Base-by-base conservation (phyloP, 352 stramenopile genomes). In the Phytophthora pini region DNA sequence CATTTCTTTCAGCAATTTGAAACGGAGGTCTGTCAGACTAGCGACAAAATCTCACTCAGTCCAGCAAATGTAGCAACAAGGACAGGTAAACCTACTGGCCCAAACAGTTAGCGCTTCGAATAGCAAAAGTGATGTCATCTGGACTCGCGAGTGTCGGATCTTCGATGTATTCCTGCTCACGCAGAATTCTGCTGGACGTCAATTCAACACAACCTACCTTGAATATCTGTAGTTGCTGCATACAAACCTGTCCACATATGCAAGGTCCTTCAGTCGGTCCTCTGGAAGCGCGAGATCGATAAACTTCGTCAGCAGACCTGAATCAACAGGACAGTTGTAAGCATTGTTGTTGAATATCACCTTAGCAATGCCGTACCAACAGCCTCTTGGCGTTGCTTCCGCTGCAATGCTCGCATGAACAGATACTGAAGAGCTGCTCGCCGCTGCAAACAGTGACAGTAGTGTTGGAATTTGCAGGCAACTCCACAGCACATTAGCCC, bases 401-500 rank as follows among this genome's bases (percentile, higher is more conserved):
- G 45, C 12, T 72, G 63, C 11, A 88, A 27, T 20, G 71, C 68
- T 8, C 73, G 68, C 3, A 64, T 60, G 56, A 87, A 88, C 15
- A 87, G 49, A 47, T 77, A 87, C 27, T 82, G 72, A 27, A 84
- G 67, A 24, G 79, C 79, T 41, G 83, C 65, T 65, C 79, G 70
- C 50, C 70, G 57, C 76, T 84, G 50, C 13, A 56, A 38, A 61
- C 12, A 43, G 40, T n/a, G 27, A 47, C 9, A 45, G 5, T 12
- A n/a, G 11, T 40, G 1, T 22, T 12, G 17, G 29, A 27, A 12
- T 36, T 9, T 29, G 20, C 2, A 32, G 13, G 12, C 34, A 12
- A 20, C 1, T 4, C 22, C n/a, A 7, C 36, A 57, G 32, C 34
- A 40, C 22, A 15, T 29, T 2, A 39, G 6, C 45, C 69, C 3